phyloP scores from a whole-genome alignment of 345 rosid genomes.

The Eucalyptus sp. region DNA sequence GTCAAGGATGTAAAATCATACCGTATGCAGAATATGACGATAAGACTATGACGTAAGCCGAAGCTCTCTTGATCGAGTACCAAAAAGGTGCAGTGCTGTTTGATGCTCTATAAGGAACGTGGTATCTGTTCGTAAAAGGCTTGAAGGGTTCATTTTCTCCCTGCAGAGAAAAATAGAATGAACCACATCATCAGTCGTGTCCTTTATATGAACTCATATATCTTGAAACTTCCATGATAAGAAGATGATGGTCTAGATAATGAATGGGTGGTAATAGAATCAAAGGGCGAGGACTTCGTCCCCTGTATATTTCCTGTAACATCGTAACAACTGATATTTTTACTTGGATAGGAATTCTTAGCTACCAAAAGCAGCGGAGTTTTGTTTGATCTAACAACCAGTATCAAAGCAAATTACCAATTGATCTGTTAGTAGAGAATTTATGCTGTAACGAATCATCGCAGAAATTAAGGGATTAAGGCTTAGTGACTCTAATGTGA shows the following conservation, averaged over 20 bases:
- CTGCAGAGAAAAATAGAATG: neutral
- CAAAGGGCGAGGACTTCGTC: neutral
- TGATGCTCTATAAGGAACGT: neutral
- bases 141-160: neutral
- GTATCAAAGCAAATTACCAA: neutral
- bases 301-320: neutral
- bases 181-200: neutral
- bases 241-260: neutral
- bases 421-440: neutral
- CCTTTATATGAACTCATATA: neutral
- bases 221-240: neutral
- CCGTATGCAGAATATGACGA: constrained; percentile 2
- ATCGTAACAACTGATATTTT: neutral
- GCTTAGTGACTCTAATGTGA: neutral
- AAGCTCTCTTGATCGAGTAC: constrained; percentile 7
- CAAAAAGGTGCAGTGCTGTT: neutral
- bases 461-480: neutral
- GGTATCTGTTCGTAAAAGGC: neutral
- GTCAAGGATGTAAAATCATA: neutral
- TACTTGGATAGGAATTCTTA: neutral
- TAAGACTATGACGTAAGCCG: neutral
- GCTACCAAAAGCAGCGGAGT: too few relatives aligned
- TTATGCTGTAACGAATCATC: neutral
- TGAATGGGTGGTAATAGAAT: neutral
- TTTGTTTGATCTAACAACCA: neutral